phyloP scores from a whole-genome alignment of 352 stramenopile genomes.

The Phytophthora quininea region DNA sequence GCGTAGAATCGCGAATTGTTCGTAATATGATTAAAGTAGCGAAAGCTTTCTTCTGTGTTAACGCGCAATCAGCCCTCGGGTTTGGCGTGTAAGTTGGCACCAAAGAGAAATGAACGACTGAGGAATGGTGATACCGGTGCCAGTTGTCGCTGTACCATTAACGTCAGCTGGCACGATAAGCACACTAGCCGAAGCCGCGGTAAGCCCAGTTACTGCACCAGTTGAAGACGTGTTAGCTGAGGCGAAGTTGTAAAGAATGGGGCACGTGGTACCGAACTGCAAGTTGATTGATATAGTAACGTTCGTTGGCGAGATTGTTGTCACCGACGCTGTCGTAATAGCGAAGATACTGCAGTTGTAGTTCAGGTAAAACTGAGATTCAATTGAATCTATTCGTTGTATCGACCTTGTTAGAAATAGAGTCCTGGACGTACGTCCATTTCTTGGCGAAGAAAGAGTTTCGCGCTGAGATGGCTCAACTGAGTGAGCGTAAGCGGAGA shows the following conservation, averaged over 20 bases:
- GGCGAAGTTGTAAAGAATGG: not conserved
- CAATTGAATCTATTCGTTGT: conserved; percentile 21
- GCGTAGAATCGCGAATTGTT: conserved; percentile 22
- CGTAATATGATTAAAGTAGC: conserved; percentile 23
- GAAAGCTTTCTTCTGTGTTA: conserved; percentile 18
- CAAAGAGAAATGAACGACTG: not conserved
- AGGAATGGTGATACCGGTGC: not conserved
- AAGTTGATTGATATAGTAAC: not conserved
- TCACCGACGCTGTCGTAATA: conserved; percentile 15
- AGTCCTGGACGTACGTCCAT: conserved; percentile 21
- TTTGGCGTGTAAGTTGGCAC: conserved; percentile 21
- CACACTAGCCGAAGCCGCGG: not conserved
- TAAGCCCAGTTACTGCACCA: not conserved
- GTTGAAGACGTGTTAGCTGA: not conserved
- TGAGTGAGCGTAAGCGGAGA: conserved; percentile 15
- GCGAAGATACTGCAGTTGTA: conserved; percentile 1
- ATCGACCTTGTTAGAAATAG: conserved; percentile 6
- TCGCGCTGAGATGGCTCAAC: conserved; percentile 10
- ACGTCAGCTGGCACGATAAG: not conserved
- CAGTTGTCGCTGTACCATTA: not conserved
- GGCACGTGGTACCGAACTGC: not conserved
- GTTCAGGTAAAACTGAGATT: conserved; percentile 14
- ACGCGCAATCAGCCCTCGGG: conserved; percentile 14
- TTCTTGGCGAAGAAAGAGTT: conserved; percentile 12
- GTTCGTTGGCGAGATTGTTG: conserved; percentile 3